These are phyloP conservation scores for Colletotrichum horii DNA, from an alignment of 2,329 filamentous ascomycete genomes.

Conservation along the genomic window DNA sequence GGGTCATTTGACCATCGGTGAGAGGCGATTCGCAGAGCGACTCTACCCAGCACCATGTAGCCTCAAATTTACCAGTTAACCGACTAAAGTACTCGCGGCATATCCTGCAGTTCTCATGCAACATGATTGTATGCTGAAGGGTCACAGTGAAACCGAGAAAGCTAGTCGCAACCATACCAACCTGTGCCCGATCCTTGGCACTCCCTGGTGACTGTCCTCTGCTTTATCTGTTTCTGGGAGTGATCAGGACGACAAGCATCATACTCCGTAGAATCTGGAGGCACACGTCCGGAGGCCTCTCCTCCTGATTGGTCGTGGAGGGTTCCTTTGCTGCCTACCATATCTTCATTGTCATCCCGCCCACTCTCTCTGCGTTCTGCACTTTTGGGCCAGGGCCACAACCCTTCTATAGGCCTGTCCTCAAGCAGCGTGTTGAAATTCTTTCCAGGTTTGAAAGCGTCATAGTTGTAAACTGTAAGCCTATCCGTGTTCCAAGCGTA, in stretches of 20 bases:
- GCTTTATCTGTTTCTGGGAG: neutral
- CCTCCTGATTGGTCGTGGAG: neutral
- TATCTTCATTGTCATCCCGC: neutral
- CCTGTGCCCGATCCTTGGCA: neutral
- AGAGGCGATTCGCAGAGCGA: neutral
- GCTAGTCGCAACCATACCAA: neutral
- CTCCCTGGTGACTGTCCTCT: neutral
- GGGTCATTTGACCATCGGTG: neutral
- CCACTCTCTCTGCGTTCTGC: neutral
- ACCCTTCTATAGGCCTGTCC: neutral
- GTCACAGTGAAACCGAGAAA: neutral
- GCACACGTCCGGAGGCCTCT: neutral
- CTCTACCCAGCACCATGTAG: neutral
- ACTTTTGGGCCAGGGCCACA: neutral
- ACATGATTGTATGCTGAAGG: neutral
- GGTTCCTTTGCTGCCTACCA: neutral
- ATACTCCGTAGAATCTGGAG: neutral
- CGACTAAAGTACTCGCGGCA: neutral
- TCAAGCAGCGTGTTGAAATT: neutral
- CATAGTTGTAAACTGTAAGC: neutral
- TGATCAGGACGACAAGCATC: neutral
- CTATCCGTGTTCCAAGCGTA: neutral
- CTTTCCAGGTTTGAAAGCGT: neutral
- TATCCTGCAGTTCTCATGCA: neutral
- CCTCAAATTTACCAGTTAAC: neutral